Conservation (phyloP, 805 yeast species). For the Candida boleticola region DNA sequence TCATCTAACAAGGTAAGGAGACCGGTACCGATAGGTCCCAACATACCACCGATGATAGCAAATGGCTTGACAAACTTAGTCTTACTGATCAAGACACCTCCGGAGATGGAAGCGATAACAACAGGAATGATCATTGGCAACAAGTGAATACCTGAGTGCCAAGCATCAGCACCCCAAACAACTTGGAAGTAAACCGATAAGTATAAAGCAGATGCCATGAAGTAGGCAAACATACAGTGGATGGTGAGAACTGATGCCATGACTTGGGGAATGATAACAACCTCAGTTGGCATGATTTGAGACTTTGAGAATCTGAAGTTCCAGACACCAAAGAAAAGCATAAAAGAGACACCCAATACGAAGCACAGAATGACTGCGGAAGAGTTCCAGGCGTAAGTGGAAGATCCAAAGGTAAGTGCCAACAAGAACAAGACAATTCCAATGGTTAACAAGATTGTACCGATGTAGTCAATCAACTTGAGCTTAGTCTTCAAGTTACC, state of each 20-base stretch:
- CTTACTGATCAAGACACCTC: slow-evolving; percentile 39
- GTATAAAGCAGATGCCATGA: slow-evolving; percentile 30
- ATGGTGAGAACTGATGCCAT: slow-evolving; percentile 35
- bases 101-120: slow-evolving; percentile 30
- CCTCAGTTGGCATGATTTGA: slow-evolving; percentile 46
- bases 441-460: slow-evolving; percentile 39
- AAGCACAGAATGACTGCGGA: slow-evolving; percentile 50
- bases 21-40: slow-evolving; percentile 46
- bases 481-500: slow-evolving; percentile 38
- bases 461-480: slow-evolving; percentile 44
- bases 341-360: slow-evolving; percentile 40
- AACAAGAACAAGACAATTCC: slow-evolving; percentile 44
- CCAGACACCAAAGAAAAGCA: slow-evolving; percentile 36
- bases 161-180: slow-evolving; percentile 37
- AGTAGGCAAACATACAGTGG: slow-evolving; percentile 31
- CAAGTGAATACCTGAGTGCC: slow-evolving; percentile 45
- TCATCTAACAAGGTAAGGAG: slow-evolving; percentile 38
- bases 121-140: slow-evolving; percentile 43
- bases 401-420: slow-evolving; percentile 52
- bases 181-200: slow-evolving; percentile 48
- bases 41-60: slow-evolving; percentile 29
- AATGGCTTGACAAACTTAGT: slow-evolving; percentile 43
- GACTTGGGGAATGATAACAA: slow-evolving; percentile 39
- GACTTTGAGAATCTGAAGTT: slow-evolving; percentile 38
- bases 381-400: slow-evolving; percentile 50